These are phyloP conservation scores for Lachnellula cervina DNA, from an alignment of 2,329 filamentous ascomycete species.

Conservation along the genomic window DNA sequence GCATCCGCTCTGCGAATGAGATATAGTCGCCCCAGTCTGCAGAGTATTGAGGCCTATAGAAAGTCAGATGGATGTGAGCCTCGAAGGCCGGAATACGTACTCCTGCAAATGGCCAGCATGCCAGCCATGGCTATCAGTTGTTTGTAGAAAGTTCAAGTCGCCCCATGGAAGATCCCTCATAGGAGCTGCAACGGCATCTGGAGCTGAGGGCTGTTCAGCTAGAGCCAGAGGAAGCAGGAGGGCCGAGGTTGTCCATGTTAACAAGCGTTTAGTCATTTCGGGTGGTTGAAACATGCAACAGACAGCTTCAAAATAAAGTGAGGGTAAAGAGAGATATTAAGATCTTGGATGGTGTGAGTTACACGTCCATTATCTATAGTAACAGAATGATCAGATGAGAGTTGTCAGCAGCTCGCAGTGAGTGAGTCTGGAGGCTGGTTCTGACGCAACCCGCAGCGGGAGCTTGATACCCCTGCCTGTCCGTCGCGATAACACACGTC, in stretches of 20 bases:
- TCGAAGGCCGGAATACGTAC: slow-evolving; percentile 40
- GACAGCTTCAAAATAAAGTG: neutral
- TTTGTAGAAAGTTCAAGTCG: slow-evolving; percentile 96
- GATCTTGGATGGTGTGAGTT: neutral
- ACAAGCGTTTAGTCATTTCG: slow-evolving; percentile 17
- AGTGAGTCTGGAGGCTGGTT: no score
- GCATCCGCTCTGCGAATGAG: slow-evolving; percentile 83
- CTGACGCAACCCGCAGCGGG: no score
- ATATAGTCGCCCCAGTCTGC: slow-evolving; percentile 98
- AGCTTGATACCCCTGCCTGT: no score
- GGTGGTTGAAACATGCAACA: neutral
- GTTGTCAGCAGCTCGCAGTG: no score
- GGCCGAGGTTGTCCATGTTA: slow-evolving; percentile 14
- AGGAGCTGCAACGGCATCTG: slow-evolving; percentile 71
- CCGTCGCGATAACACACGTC: no score
- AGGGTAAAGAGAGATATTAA: neutral
- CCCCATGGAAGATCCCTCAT: slow-evolving; percentile 84
- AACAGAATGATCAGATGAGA: no score
- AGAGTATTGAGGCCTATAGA: slow-evolving; percentile 72
- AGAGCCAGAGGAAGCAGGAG: slow-evolving; percentile 19
- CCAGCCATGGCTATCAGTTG: slow-evolving; percentile 96
- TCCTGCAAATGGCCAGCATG: slow-evolving; percentile 89
- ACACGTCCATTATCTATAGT: neutral
- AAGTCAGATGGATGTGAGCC: slow-evolving; percentile 10
- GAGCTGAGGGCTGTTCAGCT: slow-evolving; percentile 73